These are phyloP conservation scores for Neurospora terricola DNA, from an alignment of 495 filamentous ascomycete species.

Conservation along the genomic window DNA sequence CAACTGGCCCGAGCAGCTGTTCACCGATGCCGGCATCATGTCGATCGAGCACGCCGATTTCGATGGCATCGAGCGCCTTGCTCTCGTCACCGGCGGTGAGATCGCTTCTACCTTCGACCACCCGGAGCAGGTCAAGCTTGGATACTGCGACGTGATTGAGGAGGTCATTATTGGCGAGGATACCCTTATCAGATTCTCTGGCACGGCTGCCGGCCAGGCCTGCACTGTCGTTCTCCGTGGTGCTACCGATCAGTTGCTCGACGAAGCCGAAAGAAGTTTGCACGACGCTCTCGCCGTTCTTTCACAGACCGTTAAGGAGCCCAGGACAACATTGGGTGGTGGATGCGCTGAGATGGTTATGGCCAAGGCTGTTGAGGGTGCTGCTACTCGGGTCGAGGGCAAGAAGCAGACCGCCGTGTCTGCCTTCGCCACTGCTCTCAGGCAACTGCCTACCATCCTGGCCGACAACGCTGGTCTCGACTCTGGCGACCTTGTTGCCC, in stretches of 20 bases:
- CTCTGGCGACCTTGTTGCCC: constrained; percentile 84
- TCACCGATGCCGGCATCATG: constrained; percentile 93
- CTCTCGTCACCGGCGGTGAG: constrained; percentile 91
- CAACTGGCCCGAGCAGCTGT: constrained; percentile 99
- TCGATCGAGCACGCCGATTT: constrained; percentile 99
- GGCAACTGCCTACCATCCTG: constrained; percentile 90
- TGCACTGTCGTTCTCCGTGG: constrained; percentile 96
- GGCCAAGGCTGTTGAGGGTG: constrained; percentile 93
- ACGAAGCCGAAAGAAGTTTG: constrained; percentile 91
- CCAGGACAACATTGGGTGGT: constrained; percentile 86
- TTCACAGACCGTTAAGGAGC: constrained; percentile 92
- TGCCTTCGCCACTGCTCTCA: constrained; percentile 76
- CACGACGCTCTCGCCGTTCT: constrained; percentile 96
- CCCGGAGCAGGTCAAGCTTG: constrained; percentile 91
- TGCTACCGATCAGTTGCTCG: constrained; percentile 90
- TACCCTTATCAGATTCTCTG: constrained; percentile 92
- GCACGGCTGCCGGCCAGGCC: constrained; percentile 85
- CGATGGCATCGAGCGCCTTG: constrained; percentile 90
- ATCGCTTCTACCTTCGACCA: constrained; percentile 98
- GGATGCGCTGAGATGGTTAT: constrained; percentile 98
- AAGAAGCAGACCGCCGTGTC: constrained; percentile 94
- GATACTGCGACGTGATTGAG: constrained; percentile 90
- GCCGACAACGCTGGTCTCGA: constrained; percentile 97
- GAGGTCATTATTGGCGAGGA: constrained; percentile 98
- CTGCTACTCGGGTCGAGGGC: constrained; percentile 85